Evolutionary conservation across 1,284 basidiomycete species (phyloP).

Genomic region (Anthracocystis walkeri): DNA sequence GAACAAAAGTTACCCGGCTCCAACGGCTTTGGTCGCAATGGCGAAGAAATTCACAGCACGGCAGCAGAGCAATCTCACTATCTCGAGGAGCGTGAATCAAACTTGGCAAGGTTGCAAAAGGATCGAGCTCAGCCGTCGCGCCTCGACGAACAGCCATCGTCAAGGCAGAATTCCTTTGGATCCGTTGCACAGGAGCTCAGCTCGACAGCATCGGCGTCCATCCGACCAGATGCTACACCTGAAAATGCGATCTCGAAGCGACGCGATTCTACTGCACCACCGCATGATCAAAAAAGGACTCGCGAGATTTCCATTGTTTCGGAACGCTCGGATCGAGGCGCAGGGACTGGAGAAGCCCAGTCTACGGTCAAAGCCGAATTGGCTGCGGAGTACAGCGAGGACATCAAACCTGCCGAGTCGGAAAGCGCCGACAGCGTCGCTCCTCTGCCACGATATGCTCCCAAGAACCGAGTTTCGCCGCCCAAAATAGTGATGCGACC

Average conservation of each 20-base stretch:
- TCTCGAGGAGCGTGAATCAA: neutral
- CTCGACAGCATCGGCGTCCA: neutral
- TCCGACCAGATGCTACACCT: neutral
- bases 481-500: slow-evolving; percentile 47
- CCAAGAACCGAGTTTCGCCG: slow-evolving; percentile 45
- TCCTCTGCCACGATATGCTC: slow-evolving; percentile 47
- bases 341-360: neutral
- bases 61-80: slow-evolving; percentile 1
- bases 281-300: neutral
- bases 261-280: neutral
- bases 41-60: neutral
- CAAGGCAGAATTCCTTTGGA: neutral
- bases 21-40: slow-evolving; percentile 10
- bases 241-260: neutral
- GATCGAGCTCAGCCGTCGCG: neutral
- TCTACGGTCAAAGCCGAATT: neutral
- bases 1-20: slow-evolving; percentile 6
- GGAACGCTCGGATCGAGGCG: neutral
- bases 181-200: neutral
- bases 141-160: neutral
- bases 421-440: neutral
- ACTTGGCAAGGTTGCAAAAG: neutral
- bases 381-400: neutral
- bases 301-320: slow-evolving; percentile 1
- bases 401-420: neutral